Conservation (phyloP, 73 alveolate genomes). For the Paramecium sonneborni region DNA sequence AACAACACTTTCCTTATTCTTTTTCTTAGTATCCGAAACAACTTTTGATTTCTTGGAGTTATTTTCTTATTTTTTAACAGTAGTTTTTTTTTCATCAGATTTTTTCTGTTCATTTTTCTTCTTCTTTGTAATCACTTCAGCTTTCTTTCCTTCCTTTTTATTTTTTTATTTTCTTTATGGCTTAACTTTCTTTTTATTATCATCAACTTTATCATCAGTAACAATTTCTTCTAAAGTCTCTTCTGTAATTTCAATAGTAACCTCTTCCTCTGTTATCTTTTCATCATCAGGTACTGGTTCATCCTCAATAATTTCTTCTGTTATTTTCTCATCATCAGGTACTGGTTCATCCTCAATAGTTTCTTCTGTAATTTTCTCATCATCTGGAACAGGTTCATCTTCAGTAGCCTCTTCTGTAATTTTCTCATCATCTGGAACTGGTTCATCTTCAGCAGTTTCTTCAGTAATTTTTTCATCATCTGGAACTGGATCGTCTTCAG, state of each 20-base stretch:
- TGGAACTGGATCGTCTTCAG: not conserved
- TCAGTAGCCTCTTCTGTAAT: not conserved
- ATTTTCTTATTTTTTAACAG: not conserved
- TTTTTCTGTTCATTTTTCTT: too few species aligned
- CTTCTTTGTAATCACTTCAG: too few species aligned
- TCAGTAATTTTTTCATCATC: not conserved
- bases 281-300: not conserved
- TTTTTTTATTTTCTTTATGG: too few species aligned
- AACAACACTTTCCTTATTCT: not conserved
- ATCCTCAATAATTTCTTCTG: not conserved
- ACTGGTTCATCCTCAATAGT: not conserved
- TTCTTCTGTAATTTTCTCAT: not conserved
- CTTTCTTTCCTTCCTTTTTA: too few species aligned
- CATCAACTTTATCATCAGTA: not conserved
- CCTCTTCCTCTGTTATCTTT: not conserved
- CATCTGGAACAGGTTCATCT: not conserved
- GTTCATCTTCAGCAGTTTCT: not conserved
- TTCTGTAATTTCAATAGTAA: not conserved
- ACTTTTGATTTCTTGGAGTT: not conserved
- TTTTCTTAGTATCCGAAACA: not conserved
- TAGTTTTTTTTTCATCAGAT: not conserved
- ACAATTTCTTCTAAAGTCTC: not conserved
- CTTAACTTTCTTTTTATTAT: too few species aligned
- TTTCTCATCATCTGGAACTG: not conserved
- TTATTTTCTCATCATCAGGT: not conserved